Evolutionary conservation across 148 eudicot genomes (phyloP).

Genomic region (Silene uniflora): DNA sequence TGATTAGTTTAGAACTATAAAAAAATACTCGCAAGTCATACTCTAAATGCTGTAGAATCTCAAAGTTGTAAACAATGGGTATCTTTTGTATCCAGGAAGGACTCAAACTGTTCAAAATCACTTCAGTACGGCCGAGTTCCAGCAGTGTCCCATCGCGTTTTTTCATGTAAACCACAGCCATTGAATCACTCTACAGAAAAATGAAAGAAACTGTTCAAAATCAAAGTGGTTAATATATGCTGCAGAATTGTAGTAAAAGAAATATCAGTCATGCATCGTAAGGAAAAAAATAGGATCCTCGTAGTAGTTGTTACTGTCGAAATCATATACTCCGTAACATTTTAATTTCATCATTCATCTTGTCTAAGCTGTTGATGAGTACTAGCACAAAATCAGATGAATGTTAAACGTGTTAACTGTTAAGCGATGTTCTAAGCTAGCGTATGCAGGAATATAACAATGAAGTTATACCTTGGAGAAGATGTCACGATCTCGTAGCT

Average conservation of each 20-base stretch:
- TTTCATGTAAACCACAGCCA: conserved; percentile 71
- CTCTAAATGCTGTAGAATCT: conserved; percentile 72
- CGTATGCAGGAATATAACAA: neutral
- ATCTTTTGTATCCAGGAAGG: conserved; percentile 80
- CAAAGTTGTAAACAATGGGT: conserved; percentile 69
- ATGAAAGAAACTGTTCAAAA: neutral
- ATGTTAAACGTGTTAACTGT: too few relatives aligned
- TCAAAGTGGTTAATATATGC: too few relatives aligned
- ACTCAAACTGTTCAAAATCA: conserved; percentile 67
- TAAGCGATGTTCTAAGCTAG: too few relatives aligned
- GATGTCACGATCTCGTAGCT: conserved; percentile 63
- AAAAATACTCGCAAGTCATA: conserved; percentile 41
- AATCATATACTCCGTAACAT: too few relatives aligned
- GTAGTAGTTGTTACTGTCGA: too few relatives aligned
- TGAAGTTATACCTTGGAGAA: conserved; percentile 61
- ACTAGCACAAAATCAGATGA: too few relatives aligned
- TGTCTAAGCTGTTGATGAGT: too few relatives aligned
- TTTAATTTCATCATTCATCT: too few relatives aligned
- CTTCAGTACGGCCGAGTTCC: conserved; percentile 98
- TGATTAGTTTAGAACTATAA: neutral
- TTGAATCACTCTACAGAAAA: conserved; percentile 81
- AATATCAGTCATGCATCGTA: too few relatives aligned
- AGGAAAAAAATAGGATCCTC: too few relatives aligned
- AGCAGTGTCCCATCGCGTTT: conserved; percentile 61
- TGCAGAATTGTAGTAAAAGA: too few relatives aligned